Percentiles rank a stretch among this genome's conserved stretches.
These are phyloP conservation scores for Kockiozyma suomiensis DNA, from an alignment of 805 yeast genomes.

Conservation along the genomic window DNA sequence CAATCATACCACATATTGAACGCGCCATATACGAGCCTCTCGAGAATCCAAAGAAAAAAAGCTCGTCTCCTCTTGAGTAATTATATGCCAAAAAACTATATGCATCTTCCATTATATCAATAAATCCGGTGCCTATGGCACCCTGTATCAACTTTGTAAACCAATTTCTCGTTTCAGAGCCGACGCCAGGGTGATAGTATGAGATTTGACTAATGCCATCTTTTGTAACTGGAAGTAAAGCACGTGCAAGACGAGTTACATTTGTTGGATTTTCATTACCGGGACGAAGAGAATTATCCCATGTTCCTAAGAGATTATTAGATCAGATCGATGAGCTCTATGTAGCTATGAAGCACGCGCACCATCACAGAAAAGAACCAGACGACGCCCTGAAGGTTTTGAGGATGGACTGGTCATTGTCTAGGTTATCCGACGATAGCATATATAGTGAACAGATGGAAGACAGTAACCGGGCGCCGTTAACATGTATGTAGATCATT, in stretches of 20 bases:
- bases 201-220: conserved; percentile 14
- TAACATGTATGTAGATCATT: too few species aligned
- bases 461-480: too few species aligned
- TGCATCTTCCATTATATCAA: conserved; percentile 14
- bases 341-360: background rate
- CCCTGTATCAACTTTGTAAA: background rate
- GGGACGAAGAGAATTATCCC: conserved; percentile 23
- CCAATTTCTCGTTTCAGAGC: conserved; percentile 1
- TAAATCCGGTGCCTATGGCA: conserved; percentile 11
- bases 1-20: conserved; percentile 18
- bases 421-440: too few species aligned
- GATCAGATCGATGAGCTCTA: background rate
- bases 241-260: conserved; percentile 25
- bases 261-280: conserved; percentile 14
- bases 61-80: conserved; percentile 26
- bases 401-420: too few species aligned
- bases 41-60: conserved; percentile 31
- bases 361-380: conserved; percentile 10
- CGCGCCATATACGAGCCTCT: conserved; percentile 28
- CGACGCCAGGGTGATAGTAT: conserved; percentile 21
- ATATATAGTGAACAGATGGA: too few species aligned
- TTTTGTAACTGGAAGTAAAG: conserved; percentile 1
- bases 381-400: background rate
- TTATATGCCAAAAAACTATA: conserved; percentile 27
- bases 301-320: conserved; percentile 11